Evolutionary conservation across 208 protist species (phyloP).

Genomic region (Naegleria gruberi): DNA sequence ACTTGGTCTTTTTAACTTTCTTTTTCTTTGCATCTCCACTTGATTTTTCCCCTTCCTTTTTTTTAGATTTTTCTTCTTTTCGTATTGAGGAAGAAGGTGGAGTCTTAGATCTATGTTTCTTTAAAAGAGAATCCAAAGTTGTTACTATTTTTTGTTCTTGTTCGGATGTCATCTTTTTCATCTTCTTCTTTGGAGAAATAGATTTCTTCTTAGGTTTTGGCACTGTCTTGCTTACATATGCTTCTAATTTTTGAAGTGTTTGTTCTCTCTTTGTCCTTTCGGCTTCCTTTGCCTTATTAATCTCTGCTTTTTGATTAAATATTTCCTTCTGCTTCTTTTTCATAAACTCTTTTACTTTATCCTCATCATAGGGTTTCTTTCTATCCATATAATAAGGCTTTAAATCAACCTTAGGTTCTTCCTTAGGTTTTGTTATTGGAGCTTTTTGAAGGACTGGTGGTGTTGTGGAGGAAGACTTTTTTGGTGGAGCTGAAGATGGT

Average conservation of each 20-base stretch:
- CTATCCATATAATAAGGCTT: background rate
- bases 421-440: background rate
- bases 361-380: constrained; percentile 3
- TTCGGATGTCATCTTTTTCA: background rate
- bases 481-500: background rate
- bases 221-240: background rate
- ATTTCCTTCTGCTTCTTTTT: background rate
- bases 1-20: background rate
- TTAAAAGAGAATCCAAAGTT: background rate
- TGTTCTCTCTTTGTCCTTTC: background rate
- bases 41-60: background rate
- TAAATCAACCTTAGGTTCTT: background rate
- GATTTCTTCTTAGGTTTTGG: background rate
- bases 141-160: background rate
- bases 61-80: background rate
- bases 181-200: background rate
- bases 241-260: background rate
- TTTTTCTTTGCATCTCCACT: background rate
- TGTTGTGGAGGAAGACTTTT: no score
- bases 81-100: background rate
- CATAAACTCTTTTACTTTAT: background rate
- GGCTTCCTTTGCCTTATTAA: background rate
- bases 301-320: background rate
- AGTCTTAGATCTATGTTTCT: background rate
- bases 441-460: background rate